phyloP scores from a whole-genome alignment of 805 yeast genomes.

The Cyberlindnera americana region DNA sequence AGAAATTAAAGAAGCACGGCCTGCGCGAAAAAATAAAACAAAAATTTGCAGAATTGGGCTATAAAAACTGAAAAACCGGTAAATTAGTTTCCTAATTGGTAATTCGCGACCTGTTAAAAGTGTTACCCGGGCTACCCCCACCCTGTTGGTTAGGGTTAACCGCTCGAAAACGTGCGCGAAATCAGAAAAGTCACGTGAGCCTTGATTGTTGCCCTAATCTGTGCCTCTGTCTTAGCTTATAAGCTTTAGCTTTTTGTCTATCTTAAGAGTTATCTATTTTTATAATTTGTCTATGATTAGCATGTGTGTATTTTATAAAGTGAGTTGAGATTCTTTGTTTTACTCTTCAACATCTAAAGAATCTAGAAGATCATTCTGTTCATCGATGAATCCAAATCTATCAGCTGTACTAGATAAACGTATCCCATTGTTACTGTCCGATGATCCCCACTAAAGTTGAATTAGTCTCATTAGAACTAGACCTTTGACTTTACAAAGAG shows the following conservation, averaged over 20 bases:
- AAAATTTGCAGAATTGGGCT: not conserved
- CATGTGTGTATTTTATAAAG: not conserved
- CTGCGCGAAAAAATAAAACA: not conserved
- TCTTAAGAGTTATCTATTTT: no score
- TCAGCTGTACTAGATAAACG: conserved; percentile 26
- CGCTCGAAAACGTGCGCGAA: no score
- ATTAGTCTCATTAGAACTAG: conserved; percentile 2
- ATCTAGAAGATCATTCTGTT: conserved; percentile 38
- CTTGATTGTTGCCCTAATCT: no score
- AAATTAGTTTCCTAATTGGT: no score
- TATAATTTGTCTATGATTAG: not conserved
- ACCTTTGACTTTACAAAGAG: conserved; percentile 14
- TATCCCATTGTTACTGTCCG: conserved; percentile 14
- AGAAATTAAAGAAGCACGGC: no score
- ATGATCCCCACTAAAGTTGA: conserved; percentile 13
- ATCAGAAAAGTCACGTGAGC: no score
- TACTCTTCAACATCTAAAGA: conserved; percentile 31
- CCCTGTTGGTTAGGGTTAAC: no score
- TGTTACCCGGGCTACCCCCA: no score
- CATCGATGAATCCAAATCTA: conserved; percentile 36
- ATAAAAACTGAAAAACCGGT: not conserved
- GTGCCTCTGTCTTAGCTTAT: no score
- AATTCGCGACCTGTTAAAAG: no score
- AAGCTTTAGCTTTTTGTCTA: no score
- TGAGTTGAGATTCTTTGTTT: not conserved